Evolutionary conservation across 2,329 filamentous ascomycete genomes (phyloP).

Genomic region (Neocucurbitaria cava): DNA sequence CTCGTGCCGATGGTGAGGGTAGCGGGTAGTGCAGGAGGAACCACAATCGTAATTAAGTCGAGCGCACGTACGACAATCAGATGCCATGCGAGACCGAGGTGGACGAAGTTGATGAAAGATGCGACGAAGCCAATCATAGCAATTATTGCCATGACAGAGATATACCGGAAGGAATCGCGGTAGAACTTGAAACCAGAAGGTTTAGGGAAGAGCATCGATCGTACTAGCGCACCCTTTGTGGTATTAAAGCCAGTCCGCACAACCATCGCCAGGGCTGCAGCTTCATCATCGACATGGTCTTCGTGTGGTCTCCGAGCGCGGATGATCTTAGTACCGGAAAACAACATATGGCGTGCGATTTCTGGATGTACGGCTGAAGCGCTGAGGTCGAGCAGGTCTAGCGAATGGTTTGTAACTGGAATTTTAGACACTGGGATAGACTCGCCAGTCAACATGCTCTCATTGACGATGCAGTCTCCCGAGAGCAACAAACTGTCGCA

Average conservation of each 20-base stretch:
- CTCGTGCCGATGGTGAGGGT: constrained; percentile 96
- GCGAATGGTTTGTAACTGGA: constrained; percentile 79
- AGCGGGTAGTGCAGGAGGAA: constrained; percentile 91
- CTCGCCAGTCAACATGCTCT: constrained; percentile 98
- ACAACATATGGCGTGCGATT: constrained; percentile 87
- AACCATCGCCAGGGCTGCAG: constrained; percentile 88
- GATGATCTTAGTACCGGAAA: constrained; percentile 94
- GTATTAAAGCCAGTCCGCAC: constrained; percentile 96
- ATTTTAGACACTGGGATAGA: constrained; percentile 95
- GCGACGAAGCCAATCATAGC: constrained; percentile 86
- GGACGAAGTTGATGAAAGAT: constrained; percentile 92
- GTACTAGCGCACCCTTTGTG: constrained; percentile 92
- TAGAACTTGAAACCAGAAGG: constrained; percentile 99
- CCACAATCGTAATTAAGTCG: constrained; percentile 96
- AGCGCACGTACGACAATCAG: constrained; percentile 90
- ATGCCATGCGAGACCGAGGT: constrained; percentile 83
- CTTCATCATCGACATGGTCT: constrained; percentile 83
- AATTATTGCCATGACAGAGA: constrained; percentile 91
- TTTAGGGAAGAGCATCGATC: constrained; percentile 98
- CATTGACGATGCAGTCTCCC: constrained; percentile 97
- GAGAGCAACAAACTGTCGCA: constrained; percentile 90
- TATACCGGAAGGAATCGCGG: constrained; percentile 95
- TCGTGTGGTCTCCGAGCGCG: constrained; percentile 88
- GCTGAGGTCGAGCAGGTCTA: constrained; percentile 77
- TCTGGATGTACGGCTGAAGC: constrained; percentile 84